Conservation (phyloP, 768 basidiomycete species). For the Boletus barrowsii region DNA sequence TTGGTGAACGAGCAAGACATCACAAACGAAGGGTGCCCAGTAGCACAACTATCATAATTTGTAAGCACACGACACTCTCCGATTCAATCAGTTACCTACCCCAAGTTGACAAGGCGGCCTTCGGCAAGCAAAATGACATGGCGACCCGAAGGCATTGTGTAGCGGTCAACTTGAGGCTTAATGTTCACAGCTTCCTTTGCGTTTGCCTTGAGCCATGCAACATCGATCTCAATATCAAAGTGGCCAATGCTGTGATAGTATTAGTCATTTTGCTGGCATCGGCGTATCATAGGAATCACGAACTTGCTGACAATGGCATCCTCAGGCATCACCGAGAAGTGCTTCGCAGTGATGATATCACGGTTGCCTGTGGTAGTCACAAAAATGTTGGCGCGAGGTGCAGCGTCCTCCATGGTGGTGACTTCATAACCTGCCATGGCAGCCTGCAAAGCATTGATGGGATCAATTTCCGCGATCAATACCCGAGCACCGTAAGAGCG, state of each 20-base stretch:
- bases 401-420: constrained; percentile 97
- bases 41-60: constrained; percentile 66
- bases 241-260: constrained; percentile 63
- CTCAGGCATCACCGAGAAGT: constrained; percentile 94
- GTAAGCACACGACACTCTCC: constrained; percentile 3
- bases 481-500: constrained; percentile 97
- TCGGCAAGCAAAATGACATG: constrained; percentile 98
- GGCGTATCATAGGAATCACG: constrained; percentile 33
- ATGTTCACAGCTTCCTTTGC: constrained; percentile 81
- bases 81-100: constrained; percentile 43
- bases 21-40: constrained; percentile 98
- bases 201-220: constrained; percentile 96
- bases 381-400: constrained; percentile 84
- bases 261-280: constrained; percentile 8
- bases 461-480: constrained; percentile 96
- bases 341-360: constrained; percentile 91
- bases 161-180: constrained; percentile 99
- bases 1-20: constrained; percentile 99
- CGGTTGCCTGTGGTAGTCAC: constrained; percentile 99
- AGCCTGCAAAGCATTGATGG: constrained; percentile 99
- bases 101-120: constrained; percentile 98
- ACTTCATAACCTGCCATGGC: constrained; percentile 99
- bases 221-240: constrained; percentile 91
- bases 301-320: constrained; percentile 99
- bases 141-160: constrained; percentile 86